Percentiles rank a stretch among this genome's conserved stretches.
phyloP scores from a whole-genome alignment of 1,284 basidiomycete species.

The Vanrija sp. region DNA sequence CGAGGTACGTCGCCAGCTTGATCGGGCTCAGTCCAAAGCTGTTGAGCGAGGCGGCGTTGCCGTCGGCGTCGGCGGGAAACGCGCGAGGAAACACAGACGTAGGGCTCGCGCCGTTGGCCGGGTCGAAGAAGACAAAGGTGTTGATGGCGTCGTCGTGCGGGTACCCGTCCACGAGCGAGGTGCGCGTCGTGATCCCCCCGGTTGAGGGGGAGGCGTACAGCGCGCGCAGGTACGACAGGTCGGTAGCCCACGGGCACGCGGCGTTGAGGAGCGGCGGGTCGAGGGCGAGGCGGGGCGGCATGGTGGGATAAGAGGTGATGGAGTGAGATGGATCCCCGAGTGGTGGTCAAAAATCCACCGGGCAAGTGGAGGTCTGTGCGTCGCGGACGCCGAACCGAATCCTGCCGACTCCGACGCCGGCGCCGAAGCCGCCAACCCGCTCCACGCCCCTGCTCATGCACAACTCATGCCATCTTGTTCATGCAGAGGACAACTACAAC shows the following conservation, averaged over 20 bases:
- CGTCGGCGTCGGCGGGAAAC: neutral
- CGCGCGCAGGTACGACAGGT: slow-evolving; percentile 9
- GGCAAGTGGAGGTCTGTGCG: too few species aligned
- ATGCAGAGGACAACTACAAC: too few species aligned
- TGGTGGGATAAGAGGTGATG: neutral
- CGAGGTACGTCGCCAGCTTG: slow-evolving; percentile 6
- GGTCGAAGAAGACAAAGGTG: slow-evolving; percentile 19
- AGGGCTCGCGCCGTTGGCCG: neutral
- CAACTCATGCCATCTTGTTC: too few species aligned
- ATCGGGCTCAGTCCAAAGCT: slow-evolving; percentile 14
- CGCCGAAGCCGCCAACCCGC: too few species aligned
- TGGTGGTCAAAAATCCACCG: too few species aligned
- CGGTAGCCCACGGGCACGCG: slow-evolving; percentile 16
- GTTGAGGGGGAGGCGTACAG: slow-evolving; percentile 9
- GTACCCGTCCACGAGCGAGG: slow-evolving; percentile 15
- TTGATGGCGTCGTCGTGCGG: slow-evolving; percentile 18
- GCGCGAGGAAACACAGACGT: neutral
- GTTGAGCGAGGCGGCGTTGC: slow-evolving; percentile 8
- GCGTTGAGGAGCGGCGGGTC: slow-evolving; percentile 17
- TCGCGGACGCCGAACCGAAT: too few species aligned
- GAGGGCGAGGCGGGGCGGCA: slow-evolving; percentile 4
- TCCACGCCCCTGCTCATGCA: too few species aligned
- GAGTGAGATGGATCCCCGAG: too few species aligned
- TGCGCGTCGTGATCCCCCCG: slow-evolving; percentile 18
- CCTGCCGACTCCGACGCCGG: too few species aligned